Conservation (phyloP, 306 rosid genomes). For the Vicia villosa region DNA sequence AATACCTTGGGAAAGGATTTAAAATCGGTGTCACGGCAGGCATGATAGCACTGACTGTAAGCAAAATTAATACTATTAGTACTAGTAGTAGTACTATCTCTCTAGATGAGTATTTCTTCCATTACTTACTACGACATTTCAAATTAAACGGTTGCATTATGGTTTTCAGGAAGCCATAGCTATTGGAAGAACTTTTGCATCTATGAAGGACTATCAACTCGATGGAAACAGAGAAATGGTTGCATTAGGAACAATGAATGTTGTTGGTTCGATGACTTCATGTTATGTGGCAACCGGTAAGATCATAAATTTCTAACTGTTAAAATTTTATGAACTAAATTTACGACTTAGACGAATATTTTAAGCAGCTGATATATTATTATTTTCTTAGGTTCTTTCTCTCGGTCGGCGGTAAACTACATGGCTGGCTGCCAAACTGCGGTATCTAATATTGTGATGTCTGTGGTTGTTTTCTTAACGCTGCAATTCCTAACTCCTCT, state of each 20-base stretch:
- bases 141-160: constrained; percentile 4
- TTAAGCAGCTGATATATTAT: constrained; percentile 32
- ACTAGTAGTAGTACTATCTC: constrained; percentile 28
- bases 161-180: constrained; percentile 83
- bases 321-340: neutral
- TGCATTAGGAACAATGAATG: constrained; percentile 89
- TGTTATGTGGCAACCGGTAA: constrained; percentile 98
- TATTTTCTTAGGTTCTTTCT: constrained; percentile 75
- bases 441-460: constrained; percentile 88
- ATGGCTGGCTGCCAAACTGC: constrained; percentile 95
- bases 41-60: constrained; percentile 86
- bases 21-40: constrained; percentile 83
- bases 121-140: constrained; percentile 27
- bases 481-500: constrained; percentile 86
- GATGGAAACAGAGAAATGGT: constrained; percentile 99
- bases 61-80: constrained; percentile 31
- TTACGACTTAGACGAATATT: neutral
- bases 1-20: constrained; percentile 69
- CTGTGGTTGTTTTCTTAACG: constrained; percentile 75
- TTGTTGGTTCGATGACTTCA: constrained; percentile 93
- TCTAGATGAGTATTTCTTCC: constrained; percentile 21
- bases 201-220: constrained; percentile 91
- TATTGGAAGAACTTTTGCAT: constrained; percentile 96
- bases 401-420: constrained; percentile 92
- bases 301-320: constrained; percentile 28